Percentiles rank a stretch among this genome's conserved stretches.
Evolutionary conservation across 805 yeast species (phyloP).

Genomic region (Lipomyces sp.): DNA sequence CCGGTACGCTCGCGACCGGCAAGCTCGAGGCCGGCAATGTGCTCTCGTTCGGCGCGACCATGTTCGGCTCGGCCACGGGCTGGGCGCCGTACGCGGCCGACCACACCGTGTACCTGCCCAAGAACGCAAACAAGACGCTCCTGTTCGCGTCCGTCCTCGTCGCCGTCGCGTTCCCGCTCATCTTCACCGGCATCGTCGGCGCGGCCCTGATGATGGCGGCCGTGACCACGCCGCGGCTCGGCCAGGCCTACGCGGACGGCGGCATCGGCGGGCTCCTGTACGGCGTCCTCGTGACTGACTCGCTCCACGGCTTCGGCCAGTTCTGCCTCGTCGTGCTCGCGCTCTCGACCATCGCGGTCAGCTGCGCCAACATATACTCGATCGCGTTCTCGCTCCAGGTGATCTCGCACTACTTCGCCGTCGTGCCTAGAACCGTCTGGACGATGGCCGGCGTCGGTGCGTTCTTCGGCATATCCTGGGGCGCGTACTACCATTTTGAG

Average conservation of each 20-base stretch:
- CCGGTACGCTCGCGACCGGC: slow-evolving; percentile 57
- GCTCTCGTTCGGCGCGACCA: slow-evolving; percentile 74
- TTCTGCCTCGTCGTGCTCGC: slow-evolving; percentile 84
- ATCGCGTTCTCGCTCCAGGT: slow-evolving; percentile 84
- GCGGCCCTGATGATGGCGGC: slow-evolving; percentile 80
- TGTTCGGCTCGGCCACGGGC: slow-evolving; percentile 88
- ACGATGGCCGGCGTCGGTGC: slow-evolving; percentile 69
- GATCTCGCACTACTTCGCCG: slow-evolving; percentile 68
- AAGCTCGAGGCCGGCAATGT: slow-evolving; percentile 69
- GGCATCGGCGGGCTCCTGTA: slow-evolving; percentile 81
- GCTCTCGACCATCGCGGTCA: slow-evolving; percentile 83
- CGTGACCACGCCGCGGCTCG: slow-evolving; percentile 46
- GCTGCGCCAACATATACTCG: slow-evolving; percentile 92
- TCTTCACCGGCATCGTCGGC: slow-evolving; percentile 75
- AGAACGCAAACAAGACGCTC: slow-evolving; percentile 54
- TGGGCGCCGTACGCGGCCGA: slow-evolving; percentile 94
- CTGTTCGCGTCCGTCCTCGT: slow-evolving; percentile 60
- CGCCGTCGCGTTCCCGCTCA: slow-evolving; percentile 67
- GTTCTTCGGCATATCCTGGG: slow-evolving; percentile 60
- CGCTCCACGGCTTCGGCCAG: slow-evolving; percentile 84
- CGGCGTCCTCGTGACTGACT: slow-evolving; percentile 70
- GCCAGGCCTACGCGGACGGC: slow-evolving; percentile 49
- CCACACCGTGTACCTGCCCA: slow-evolving; percentile 83
- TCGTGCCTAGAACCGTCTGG: slow-evolving; percentile 82
- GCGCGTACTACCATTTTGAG: slow-evolving; percentile 69